Evolutionary conservation across 208 protist species (phyloP).

Genomic region (Eutreptiella sp.): DNA sequence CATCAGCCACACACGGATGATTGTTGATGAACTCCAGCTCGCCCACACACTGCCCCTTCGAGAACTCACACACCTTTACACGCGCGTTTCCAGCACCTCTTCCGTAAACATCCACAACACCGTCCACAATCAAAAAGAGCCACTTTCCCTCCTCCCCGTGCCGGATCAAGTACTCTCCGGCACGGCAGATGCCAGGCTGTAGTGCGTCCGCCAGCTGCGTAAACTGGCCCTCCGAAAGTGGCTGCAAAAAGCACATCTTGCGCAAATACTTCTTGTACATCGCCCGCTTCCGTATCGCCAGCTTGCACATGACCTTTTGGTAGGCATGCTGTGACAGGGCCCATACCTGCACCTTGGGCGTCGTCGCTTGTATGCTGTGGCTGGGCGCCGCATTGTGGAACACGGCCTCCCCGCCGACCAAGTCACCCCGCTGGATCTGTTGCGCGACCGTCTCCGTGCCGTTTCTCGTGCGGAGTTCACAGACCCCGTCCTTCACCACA

Average conservation of each 20-base stretch:
- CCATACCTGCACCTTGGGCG: not conserved
- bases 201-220: constrained; percentile 47
- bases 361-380: not conserved
- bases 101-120: constrained; percentile 43
- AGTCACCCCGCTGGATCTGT: constrained; percentile 18
- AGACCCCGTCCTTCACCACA: not conserved
- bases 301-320: constrained; percentile 15
- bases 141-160: constrained; percentile 51
- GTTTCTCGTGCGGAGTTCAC: not conserved
- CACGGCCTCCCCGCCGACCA: constrained; percentile 15
- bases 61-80: constrained; percentile 57
- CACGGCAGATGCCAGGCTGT: constrained; percentile 45
- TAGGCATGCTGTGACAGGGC: constrained; percentile 13
- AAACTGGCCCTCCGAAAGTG: constrained; percentile 37
- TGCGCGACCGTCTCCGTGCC: not conserved
- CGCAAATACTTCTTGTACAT: constrained; percentile 42
- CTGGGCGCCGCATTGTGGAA: not conserved
- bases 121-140: constrained; percentile 62
- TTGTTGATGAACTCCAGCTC: constrained; percentile 79
- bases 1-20: constrained; percentile 67
- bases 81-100: too few species aligned
- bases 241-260: constrained; percentile 39
- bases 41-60: constrained; percentile 61
- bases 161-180: constrained; percentile 51
- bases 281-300: constrained; percentile 27